Conservation (phyloP, 768 basidiomycete species). For the Psilocybe subaeruginosa region DNA sequence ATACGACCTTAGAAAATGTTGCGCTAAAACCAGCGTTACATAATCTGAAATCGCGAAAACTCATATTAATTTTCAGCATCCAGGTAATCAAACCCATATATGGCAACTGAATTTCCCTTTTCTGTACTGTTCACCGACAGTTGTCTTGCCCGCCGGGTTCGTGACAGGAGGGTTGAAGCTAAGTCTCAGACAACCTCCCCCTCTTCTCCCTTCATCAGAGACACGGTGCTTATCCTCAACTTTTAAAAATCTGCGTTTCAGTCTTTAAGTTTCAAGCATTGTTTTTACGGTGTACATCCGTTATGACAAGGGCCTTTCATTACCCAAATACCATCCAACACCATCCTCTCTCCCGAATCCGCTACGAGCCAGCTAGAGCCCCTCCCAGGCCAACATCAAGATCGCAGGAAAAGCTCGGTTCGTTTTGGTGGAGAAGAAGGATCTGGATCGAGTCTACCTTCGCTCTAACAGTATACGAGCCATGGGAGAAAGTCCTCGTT, state of each 20-base stretch:
- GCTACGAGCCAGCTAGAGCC: background rate
- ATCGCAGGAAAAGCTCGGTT: constrained; percentile 5
- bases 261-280: too few relatives aligned
- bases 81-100: background rate
- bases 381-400: background rate
- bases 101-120: background rate
- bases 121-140: background rate
- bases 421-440: constrained; percentile 44
- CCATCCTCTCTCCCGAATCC: background rate
- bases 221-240: too few relatives aligned
- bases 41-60: too few relatives aligned
- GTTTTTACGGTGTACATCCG: background rate
- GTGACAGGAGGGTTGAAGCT: too few relatives aligned
- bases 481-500: constrained; percentile 54
- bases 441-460: constrained; percentile 58
- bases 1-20: too few relatives aligned
- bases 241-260: too few relatives aligned
- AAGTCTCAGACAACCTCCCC: too few relatives aligned
- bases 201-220: too few relatives aligned
- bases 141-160: too few relatives aligned
- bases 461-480: constrained; percentile 50
- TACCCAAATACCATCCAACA: background rate
- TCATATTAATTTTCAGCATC: too few relatives aligned
- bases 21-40: too few relatives aligned
- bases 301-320: background rate